Base-by-base conservation (phyloP, 345 rosid genomes). In the Gynandropsis gynandra region DNA sequence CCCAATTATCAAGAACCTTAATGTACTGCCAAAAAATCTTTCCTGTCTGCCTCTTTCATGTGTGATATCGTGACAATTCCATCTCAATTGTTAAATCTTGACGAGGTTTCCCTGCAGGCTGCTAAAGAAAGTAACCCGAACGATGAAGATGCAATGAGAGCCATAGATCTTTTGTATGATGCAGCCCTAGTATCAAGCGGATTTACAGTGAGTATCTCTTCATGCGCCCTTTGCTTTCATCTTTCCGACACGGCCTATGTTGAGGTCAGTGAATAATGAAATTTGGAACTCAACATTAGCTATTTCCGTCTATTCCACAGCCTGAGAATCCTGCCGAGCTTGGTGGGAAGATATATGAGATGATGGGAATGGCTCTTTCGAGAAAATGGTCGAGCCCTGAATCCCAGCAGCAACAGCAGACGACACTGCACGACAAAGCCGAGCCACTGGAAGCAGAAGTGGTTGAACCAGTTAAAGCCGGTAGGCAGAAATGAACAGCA, bases 111-210 rank as follows among this genome's bases (percentile, higher is more conserved):
- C 21, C 9, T 58, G 63, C 84, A 87, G 98, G 89, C 76, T 74
- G 95, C 98, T 58, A 73, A 63, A 76, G 72, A 32, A 59, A 75
- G 52, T 52, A 82, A 68, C 65, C 94, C 95, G 5, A 66, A 85
- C 20, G 95, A 85, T 34, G 77, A 73, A 58, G 95, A 87, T 16
- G 90, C 98, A 37, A 58, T 87, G 60, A 74, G 78, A 68, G 95
- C 93, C 29, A 62, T 92, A 16, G 98, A 92, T 80, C 93, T 92
- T 57, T 69, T 87, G 54, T 85, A 82, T 18, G 90, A 92, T 32
- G 79, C 98, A 41, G 98, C 98, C 21, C 66, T 85, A 43, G 95
- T 92, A 48, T 85, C 97, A 18, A 92, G 97, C 66, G 98, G 98
- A 4, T 92, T 72, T 55, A 92, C 98, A 15, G 98, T 92, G 50